Conservation (phyloP, 805 yeast species). For the Metschnikowia reukaufii region DNA sequence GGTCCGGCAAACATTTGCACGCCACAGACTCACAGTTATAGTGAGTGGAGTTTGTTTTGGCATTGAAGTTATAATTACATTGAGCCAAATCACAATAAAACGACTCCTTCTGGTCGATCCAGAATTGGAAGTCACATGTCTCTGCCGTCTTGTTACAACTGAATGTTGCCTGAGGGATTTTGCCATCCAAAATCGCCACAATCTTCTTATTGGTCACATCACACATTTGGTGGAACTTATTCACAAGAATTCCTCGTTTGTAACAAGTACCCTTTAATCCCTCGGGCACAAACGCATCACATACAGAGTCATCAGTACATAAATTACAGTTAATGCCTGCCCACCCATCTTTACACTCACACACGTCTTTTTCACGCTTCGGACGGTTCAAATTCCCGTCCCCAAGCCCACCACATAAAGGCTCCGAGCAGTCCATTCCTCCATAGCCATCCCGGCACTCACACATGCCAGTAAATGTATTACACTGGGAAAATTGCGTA, state of each 20-base stretch:
- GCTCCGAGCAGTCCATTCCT: slow-evolving; percentile 87
- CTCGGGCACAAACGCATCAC: slow-evolving; percentile 87
- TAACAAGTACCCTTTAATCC: slow-evolving; percentile 87
- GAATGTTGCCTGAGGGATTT: slow-evolving; percentile 88
- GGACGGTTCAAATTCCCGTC: slow-evolving; percentile 68
- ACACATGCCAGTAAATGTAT: slow-evolving; percentile 85
- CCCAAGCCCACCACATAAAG: slow-evolving; percentile 79
- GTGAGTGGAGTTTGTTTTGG: slow-evolving; percentile 62
- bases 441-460: slow-evolving; percentile 93
- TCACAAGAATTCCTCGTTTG: slow-evolving; percentile 77
- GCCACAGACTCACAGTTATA: slow-evolving; percentile 74
- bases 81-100: slow-evolving; percentile 80
- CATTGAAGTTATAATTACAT: slow-evolving; percentile 72
- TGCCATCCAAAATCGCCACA: slow-evolving; percentile 72
- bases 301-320: slow-evolving; percentile 70
- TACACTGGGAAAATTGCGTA: slow-evolving; percentile 86
- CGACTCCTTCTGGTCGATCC: slow-evolving; percentile 90
- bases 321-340: slow-evolving; percentile 90
- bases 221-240: slow-evolving; percentile 85
- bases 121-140: slow-evolving; percentile 86
- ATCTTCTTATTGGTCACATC: slow-evolving; percentile 90
- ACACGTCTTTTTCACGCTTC: slow-evolving; percentile 50
- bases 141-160: slow-evolving; percentile 70
- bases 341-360: slow-evolving; percentile 88
- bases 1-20: slow-evolving; percentile 90